Percentiles rank a stretch among this genome's conserved stretches.
Conservation (phyloP, 495 filamentous ascomycete species). For the Aspergillus sparsus region DNA sequence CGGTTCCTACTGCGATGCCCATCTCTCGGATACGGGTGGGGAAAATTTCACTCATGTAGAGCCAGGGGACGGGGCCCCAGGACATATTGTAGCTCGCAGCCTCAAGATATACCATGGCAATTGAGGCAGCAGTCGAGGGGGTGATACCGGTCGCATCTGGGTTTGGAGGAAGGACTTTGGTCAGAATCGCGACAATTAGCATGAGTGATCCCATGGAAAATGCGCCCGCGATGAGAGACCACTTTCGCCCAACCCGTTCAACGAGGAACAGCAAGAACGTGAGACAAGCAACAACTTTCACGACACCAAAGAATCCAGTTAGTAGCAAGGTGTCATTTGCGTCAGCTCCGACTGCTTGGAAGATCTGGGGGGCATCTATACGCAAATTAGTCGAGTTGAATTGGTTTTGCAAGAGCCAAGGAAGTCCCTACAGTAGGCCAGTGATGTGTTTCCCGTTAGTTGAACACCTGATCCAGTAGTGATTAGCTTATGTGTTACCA, state of each 20-base stretch:
- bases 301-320: slow-evolving; percentile 52
- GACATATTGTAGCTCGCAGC: slow-evolving; percentile 48
- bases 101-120: slow-evolving; percentile 53
- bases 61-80: slow-evolving; percentile 56
- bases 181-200: slow-evolving; percentile 51
- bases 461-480: slow-evolving; percentile 13
- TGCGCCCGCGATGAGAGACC: slow-evolving; percentile 54
- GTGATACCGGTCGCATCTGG: slow-evolving; percentile 32
- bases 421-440: slow-evolving; percentile 36
- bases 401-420: background rate
- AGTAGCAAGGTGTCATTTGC: slow-evolving; percentile 44
- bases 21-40: slow-evolving; percentile 49
- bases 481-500: slow-evolving; percentile 8
- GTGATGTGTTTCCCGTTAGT: slow-evolving; percentile 21
- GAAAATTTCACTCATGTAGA: slow-evolving; percentile 53
- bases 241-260: slow-evolving; percentile 56
- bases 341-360: slow-evolving; percentile 46
- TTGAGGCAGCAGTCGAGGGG: slow-evolving; percentile 44
- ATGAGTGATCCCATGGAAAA: slow-evolving; percentile 46
- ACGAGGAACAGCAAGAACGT: slow-evolving; percentile 54
- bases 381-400: too few species aligned
- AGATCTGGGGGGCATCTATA: slow-evolving; percentile 46
- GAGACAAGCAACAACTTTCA: slow-evolving; percentile 48
- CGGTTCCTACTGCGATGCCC: slow-evolving; percentile 42
- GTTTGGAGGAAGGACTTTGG: slow-evolving; percentile 40